Evolutionary conservation across 2,329 filamentous ascomycete species (phyloP), one percentile per base, ranked within the genome.

Genomic region (Pestalotiopsis sp.): DNA sequence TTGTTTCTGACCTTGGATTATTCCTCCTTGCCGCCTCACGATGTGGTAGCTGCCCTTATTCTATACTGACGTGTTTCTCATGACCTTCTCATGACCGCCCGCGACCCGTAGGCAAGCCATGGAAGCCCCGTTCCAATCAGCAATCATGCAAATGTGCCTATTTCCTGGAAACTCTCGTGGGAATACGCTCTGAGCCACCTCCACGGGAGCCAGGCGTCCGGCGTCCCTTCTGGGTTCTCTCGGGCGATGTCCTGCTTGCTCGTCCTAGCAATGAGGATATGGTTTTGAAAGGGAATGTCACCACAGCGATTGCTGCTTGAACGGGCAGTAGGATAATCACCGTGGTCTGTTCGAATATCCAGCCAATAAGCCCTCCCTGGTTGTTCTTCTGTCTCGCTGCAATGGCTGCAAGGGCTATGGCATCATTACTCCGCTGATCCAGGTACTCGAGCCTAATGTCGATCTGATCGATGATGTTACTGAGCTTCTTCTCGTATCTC

Each of bases 401-500:
- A 0, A 92, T 92, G 0, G 92, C 92, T 2, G 93, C 93, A n/a
- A 98, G 83, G 0, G 92, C 88, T 60, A 97, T 86, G 3, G 93
- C 91, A 74, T 97, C 94, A 70, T 91, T 89, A 14, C 97, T 80
- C 45, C 92, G 87, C 0, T 85, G 83, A 71, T 97, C 92, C 4
- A 97, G 83, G 23, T 90, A 87, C 55, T 89, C 87, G 68, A 98
- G 88, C 27, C 92, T 88, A 9, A 90, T 87, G 72, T 97, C 94
- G 2, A 91, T 93, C 75, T 95, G 91, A 67, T 92, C 86, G 11
- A 92, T 87, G 36, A 94, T 87, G 7, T 95, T 84, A 0, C 91
- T 91, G 4, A 92, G 90, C 74, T 94, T 93, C 81, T 97, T 98
- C 82, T 98, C 95, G 75, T 97, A 97, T 45, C 94, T 90, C 23